phyloP scores from a whole-genome alignment of 805 yeast species.

The Teunomyces cretensis region DNA sequence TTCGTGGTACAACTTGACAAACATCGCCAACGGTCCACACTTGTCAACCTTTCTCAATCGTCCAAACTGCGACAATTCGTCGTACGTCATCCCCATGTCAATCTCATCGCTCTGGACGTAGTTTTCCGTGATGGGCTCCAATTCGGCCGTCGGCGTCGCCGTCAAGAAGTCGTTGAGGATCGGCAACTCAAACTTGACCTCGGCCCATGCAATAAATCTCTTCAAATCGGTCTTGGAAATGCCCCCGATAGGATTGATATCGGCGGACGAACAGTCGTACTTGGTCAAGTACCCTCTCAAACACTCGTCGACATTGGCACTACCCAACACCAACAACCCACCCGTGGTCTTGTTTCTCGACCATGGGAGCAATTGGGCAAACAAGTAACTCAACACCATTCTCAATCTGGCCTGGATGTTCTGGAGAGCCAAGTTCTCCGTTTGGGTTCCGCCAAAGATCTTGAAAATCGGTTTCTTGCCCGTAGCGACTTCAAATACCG shows the following conservation, averaged over 20 bases:
- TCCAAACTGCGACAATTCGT: slow-evolving; percentile 89
- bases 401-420: slow-evolving; percentile 95
- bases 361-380: slow-evolving; percentile 97
- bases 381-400: slow-evolving; percentile 90
- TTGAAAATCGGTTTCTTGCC: slow-evolving; percentile 87
- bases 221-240: slow-evolving; percentile 93
- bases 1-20: slow-evolving; percentile 80
- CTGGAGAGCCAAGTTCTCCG: slow-evolving; percentile 91
- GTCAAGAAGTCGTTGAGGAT: slow-evolving; percentile 72
- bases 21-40: slow-evolving; percentile 96
- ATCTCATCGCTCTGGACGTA: slow-evolving; percentile 95
- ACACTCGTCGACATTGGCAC: slow-evolving; percentile 97
- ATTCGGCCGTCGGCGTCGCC: slow-evolving; percentile 97
- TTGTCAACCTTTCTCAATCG: slow-evolving; percentile 85
- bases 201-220: slow-evolving; percentile 80
- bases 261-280: slow-evolving; percentile 97
- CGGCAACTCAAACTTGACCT: slow-evolving; percentile 67
- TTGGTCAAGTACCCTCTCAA: slow-evolving; percentile 93
- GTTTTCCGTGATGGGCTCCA: slow-evolving; percentile 90
- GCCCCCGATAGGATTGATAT: slow-evolving; percentile 98
- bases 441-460: slow-evolving; percentile 88
- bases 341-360: slow-evolving; percentile 68
- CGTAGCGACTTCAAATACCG: slow-evolving; percentile 82
- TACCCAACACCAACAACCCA: slow-evolving; percentile 87
- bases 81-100: slow-evolving; percentile 98